phyloP scores from a whole-genome alignment of 2,329 filamentous ascomycete species.

The Alternaria brassicae region DNA sequence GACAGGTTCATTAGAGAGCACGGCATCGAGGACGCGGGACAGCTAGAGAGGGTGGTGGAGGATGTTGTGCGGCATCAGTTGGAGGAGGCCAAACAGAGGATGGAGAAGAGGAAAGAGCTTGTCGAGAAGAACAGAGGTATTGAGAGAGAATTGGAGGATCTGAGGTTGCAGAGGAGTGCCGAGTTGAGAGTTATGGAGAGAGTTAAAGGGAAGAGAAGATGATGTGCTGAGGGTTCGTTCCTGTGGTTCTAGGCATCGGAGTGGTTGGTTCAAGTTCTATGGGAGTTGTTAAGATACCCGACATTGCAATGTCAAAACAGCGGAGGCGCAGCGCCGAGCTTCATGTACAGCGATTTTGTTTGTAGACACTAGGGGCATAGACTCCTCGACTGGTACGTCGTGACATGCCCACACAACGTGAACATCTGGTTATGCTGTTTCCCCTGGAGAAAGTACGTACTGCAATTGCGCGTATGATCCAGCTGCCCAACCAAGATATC shows the following conservation, averaged over 20 bases:
- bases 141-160: constrained; percentile 52
- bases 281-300: constrained; percentile 14
- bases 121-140: constrained; percentile 52
- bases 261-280: background rate
- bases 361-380: background rate
- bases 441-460: background rate
- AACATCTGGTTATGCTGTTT: background rate
- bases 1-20: constrained; percentile 51
- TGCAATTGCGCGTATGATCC: background rate
- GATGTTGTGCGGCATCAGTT: constrained; percentile 43
- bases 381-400: background rate
- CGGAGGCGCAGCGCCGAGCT: background rate
- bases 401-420: background rate
- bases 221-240: background rate
- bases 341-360: background rate
- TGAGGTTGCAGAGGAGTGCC: constrained; percentile 54
- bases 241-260: background rate
- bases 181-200: constrained; percentile 55
- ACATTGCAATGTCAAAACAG: constrained; percentile 12
- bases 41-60: constrained; percentile 47
- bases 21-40: constrained; percentile 44
- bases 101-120: constrained; percentile 51
- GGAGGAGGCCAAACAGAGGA: constrained; percentile 48
- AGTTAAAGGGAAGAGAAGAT: constrained; percentile 46
- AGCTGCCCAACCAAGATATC: background rate